Percentiles rank a stretch among this genome's conserved stretches.
phyloP scores from a whole-genome alignment of 73 alveolate genomes.

The Symbiodinium natans region DNA sequence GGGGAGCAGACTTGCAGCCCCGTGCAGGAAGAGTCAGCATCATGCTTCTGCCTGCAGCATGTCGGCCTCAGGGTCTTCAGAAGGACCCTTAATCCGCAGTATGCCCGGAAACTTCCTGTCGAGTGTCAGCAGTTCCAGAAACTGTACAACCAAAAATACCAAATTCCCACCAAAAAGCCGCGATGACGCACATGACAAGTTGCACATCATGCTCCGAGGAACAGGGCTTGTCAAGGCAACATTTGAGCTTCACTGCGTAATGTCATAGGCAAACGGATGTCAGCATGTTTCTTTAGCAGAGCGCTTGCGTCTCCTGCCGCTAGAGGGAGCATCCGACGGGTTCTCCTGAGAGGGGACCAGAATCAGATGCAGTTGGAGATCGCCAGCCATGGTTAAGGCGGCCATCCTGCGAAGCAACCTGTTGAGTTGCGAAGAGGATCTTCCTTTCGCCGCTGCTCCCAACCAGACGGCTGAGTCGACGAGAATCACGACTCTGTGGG shows the following conservation, averaged over 20 bases:
- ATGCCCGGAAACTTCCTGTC: slow-evolving; percentile 24
- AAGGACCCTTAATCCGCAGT: background rate
- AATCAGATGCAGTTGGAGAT: slow-evolving; percentile 26
- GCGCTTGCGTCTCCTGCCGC: background rate
- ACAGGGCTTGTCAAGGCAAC: slow-evolving; percentile 19
- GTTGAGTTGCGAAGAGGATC: slow-evolving; percentile 45
- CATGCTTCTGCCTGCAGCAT: slow-evolving; percentile 47
- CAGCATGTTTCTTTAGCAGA: background rate
- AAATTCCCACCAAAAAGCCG: background rate
- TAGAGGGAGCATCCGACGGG: slow-evolving; percentile 22
- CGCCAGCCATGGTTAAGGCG: slow-evolving; percentile 9
- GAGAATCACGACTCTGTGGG: slow-evolving; percentile 1
- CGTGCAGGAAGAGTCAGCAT: slow-evolving; percentile 31
- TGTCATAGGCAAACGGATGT: too few relatives aligned
- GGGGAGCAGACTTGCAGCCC: slow-evolving; percentile 73
- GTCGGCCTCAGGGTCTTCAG: slow-evolving; percentile 43
- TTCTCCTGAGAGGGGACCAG: slow-evolving; percentile 22
- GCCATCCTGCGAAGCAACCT: slow-evolving; percentile 3
- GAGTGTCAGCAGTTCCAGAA: slow-evolving; percentile 28
- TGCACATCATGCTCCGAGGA: slow-evolving; percentile 43
- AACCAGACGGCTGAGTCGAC: background rate
- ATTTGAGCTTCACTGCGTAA: background rate
- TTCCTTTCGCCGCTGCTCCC: slow-evolving; percentile 53
- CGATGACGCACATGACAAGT: background rate
- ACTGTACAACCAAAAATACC: background rate